These are phyloP conservation scores for Rachicladosporium sp. DNA, from an alignment of 2,329 filamentous ascomycete genomes.

Conservation along the genomic window DNA sequence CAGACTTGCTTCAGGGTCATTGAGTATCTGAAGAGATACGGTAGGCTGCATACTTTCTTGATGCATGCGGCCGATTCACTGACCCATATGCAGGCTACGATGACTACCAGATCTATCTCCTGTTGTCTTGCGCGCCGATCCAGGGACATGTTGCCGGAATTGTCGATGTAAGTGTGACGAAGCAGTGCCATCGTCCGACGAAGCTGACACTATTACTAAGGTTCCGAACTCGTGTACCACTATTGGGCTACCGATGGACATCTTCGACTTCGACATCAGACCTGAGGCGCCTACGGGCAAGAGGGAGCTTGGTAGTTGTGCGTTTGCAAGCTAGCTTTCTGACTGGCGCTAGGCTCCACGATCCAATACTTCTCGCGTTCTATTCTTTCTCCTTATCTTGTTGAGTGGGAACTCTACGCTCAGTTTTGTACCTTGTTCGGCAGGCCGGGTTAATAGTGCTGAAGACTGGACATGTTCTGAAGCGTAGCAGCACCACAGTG, in stretches of 20 bases:
- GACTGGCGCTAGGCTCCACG: too few species aligned
- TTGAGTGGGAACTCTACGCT: too few species aligned
- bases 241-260: slow-evolving; percentile 72
- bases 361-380: too few species aligned
- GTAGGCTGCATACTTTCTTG: slow-evolving; percentile 22
- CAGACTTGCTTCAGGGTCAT: slow-evolving; percentile 68
- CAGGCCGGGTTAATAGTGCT: too few species aligned
- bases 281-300: slow-evolving; percentile 50
- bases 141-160: slow-evolving; percentile 83
- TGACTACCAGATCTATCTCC: slow-evolving; percentile 72
- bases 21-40: slow-evolving; percentile 64
- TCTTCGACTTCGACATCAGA: slow-evolving; percentile 86
- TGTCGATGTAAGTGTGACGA: slow-evolving; percentile 43
- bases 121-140: slow-evolving; percentile 74
- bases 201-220: too few species aligned
- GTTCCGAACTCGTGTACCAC: slow-evolving; percentile 88
- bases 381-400: too few species aligned
- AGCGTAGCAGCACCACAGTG: too few species aligned
- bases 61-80: not conserved
- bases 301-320: slow-evolving; percentile 59
- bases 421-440: too few species aligned
- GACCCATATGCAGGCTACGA: slow-evolving; percentile 32
- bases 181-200: too few species aligned
- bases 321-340: slow-evolving; percentile 37
- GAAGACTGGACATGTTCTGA: too few species aligned